Evolutionary conservation across 768 basidiomycete genomes (phyloP), one percentile per base, ranked within the genome.

Genomic region (Infundibulicybe gibba): DNA sequence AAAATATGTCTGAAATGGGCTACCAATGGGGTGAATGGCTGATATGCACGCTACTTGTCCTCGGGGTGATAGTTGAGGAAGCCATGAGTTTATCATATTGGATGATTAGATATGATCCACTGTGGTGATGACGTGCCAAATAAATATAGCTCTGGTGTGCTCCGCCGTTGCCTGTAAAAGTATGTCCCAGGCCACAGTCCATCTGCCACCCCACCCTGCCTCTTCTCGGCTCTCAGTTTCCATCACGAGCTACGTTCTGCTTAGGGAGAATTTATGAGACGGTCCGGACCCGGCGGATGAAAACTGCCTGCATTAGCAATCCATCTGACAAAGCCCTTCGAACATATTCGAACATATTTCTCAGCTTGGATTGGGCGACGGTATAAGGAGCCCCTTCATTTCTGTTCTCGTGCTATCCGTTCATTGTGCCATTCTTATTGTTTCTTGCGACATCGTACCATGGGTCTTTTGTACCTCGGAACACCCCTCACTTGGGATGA

Each of bases 391-490:
- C 25, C 4, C 25, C 25, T 25, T 25, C 4, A 25, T 40, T 17
- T 30, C 46, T n/a, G 14, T 21, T 32, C 17, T 21, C 33, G 37
- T 32, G 43, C 30, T 19, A 32, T 16, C 37, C 25, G 8, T 25
- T 8, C 25, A 25, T 25, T 25, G 25, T 25, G 25, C 25, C 3
- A 25, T 25, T 25, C 25, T 25, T 19, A 10, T 38, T 19, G 32
- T 43, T 14, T 44, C 45, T 30, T 37, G 25, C 17, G 35, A 38
- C 49, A 30, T 43, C 31, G 17, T 34, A 43, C 43, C 45, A 99
- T 99, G 95, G 97, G 97, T 45, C 79, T 99, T 43, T 68, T 99
- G 49, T 88, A 83, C 48, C 84, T 95, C 43, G 97, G 97, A 44
- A 98, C 93, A 3, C 93, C 97, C 17, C 79, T 98, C 49, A 64